Evolutionary conservation across 176 grass and related monocot genomes (phyloP).

Genomic region (Leersia perrieri): DNA sequence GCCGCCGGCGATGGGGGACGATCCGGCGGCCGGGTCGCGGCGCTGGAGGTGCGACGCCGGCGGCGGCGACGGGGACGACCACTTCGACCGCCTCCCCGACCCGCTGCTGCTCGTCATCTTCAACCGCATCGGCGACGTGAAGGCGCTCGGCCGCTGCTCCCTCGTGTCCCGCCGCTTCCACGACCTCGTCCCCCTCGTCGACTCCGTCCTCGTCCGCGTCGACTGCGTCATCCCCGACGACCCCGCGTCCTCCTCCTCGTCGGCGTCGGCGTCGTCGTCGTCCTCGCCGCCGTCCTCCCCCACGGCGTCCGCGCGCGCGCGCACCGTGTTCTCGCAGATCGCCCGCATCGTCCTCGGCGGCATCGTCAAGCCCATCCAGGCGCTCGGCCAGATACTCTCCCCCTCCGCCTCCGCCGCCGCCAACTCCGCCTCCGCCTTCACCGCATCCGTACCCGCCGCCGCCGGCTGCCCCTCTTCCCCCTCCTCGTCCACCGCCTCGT

Average conservation of each 20-base stretch:
- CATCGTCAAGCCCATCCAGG: slow-evolving; percentile 75
- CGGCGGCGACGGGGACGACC: slow-evolving; percentile 42
- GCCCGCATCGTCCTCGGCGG: slow-evolving; percentile 72
- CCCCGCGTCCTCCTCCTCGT: slow-evolving; percentile 30
- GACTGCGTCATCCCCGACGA: slow-evolving; percentile 95
- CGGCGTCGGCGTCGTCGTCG: slow-evolving; percentile 22
- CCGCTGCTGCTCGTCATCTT: slow-evolving; percentile 76
- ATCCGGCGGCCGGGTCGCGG: slow-evolving; percentile 31
- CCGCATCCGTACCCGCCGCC: background rate
- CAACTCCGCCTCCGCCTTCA: slow-evolving; percentile 28
- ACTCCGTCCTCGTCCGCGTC: slow-evolving; percentile 75
- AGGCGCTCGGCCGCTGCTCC: slow-evolving; percentile 83
- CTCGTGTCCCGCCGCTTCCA: slow-evolving; percentile 83
- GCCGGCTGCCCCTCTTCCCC: slow-evolving; percentile 12
- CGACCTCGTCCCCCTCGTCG: slow-evolving; percentile 69
- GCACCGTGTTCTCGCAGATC: slow-evolving; percentile 61
- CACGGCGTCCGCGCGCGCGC: slow-evolving; percentile 43
- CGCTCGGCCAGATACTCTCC: slow-evolving; percentile 70
- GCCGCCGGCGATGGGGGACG: slow-evolving; percentile 41
- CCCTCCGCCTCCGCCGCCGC: slow-evolving; percentile 42
- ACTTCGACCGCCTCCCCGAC: slow-evolving; percentile 84
- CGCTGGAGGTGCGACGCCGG: slow-evolving; percentile 44
- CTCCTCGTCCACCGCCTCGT: background rate
- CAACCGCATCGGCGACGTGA: slow-evolving; percentile 84
- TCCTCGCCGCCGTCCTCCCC: slow-evolving; percentile 19